These are phyloP conservation scores for Sporothrix brasiliensis DNA, from an alignment of 2,329 filamentous ascomycete genomes.

Conservation along the genomic window DNA sequence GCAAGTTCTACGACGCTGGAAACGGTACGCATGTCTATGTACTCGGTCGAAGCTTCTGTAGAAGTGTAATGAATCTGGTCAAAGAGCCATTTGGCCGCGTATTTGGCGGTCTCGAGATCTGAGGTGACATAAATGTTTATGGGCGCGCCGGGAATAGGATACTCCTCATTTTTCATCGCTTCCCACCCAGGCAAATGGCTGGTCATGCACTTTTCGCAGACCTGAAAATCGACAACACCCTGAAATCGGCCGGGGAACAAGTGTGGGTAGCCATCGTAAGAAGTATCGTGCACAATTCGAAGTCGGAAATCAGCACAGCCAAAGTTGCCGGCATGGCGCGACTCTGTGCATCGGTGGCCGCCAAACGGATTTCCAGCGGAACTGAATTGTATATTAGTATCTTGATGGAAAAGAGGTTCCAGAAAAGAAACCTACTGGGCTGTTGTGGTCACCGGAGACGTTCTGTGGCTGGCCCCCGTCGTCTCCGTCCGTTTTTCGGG, in stretches of 20 bases:
- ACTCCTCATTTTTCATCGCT: not conserved
- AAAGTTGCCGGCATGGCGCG: not conserved
- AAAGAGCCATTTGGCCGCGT: not conserved
- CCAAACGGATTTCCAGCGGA: not conserved
- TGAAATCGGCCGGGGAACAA: not conserved
- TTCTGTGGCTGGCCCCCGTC: not conserved
- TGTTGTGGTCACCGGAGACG: not conserved
- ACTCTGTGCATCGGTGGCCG: not conserved
- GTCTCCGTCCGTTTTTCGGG: not conserved
- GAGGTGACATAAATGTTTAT: not conserved
- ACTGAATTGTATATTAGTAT: not conserved
- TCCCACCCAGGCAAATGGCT: not conserved
- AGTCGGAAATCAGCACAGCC: not conserved
- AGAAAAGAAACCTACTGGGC: not conserved
- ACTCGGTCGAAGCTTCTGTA: not conserved
- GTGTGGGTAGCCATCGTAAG: not conserved
- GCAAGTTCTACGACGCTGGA: not conserved
- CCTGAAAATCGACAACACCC: slow-evolving; percentile 8
- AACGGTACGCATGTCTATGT: not conserved
- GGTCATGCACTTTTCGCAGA: slow-evolving; percentile 18
- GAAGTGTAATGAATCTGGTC: not conserved
- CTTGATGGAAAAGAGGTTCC: not conserved
- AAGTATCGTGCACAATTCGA: not conserved
- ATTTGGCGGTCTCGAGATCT: not conserved
- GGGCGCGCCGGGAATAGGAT: not conserved